Evolutionary conservation across 345 rosid species (phyloP).

Genomic region (Carallia brachiata): DNA sequence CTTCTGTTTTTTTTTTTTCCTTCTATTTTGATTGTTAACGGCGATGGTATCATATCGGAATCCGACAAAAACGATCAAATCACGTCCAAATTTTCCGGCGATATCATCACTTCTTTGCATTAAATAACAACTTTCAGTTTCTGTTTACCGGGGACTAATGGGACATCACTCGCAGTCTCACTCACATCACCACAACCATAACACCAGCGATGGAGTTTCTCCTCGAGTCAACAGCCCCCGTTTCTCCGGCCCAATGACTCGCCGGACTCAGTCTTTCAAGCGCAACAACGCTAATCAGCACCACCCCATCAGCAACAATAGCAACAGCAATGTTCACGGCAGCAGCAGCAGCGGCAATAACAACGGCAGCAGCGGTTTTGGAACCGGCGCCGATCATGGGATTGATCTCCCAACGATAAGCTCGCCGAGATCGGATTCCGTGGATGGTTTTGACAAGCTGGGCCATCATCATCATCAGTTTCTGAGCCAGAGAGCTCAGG

Average conservation of each 20-base stretch:
- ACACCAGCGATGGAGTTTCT: constrained; percentile 65
- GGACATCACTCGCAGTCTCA: constrained; percentile 38
- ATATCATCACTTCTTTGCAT: not conserved
- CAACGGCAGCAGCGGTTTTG: not conserved
- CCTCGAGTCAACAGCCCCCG: constrained; percentile 80
- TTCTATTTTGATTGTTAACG: no score
- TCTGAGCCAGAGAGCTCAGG: constrained; percentile 47
- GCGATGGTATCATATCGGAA: no score
- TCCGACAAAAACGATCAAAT: no score
- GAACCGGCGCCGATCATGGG: constrained; percentile 49
- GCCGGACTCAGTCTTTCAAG: constrained; percentile 87
- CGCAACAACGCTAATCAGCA: constrained; percentile 40
- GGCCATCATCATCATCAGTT: constrained; percentile 18
- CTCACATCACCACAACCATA: constrained; percentile 37
- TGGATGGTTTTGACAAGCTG: constrained; percentile 47
- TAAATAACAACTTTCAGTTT: not conserved
- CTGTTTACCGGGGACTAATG: constrained; percentile 23
- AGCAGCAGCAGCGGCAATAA: not conserved
- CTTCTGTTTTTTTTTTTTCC: no score
- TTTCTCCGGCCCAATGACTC: constrained; percentile 81
- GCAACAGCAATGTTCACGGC: constrained; percentile 1
- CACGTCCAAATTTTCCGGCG: not conserved
- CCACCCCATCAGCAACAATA: constrained; percentile 8
- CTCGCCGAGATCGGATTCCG: constrained; percentile 79
- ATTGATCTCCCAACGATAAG: constrained; percentile 56